Evolutionary conservation across 176 grass and related monocot species (phyloP), one percentile per base, ranked within the genome.

Genomic region (Eragrostis curvula): DNA sequence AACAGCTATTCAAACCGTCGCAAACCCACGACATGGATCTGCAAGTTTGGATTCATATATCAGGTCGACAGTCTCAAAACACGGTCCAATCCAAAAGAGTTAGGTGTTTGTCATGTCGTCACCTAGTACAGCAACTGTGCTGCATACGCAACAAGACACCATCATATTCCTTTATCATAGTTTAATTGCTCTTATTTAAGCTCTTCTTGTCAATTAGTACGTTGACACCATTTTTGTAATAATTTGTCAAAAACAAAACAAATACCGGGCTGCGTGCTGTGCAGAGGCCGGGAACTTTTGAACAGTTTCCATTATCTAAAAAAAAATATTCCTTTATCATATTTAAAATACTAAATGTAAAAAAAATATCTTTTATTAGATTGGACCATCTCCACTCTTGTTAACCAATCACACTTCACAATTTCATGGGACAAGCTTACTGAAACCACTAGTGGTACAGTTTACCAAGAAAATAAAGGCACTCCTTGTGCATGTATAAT

Each of bases 51-150:
- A 24, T 56, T 70, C 64, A 70, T 16, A 15, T 30, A 68, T 81
- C 71, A 80, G 86, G 87, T 75, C 44, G 63, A 45, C 9, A 25
- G 60, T 60, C 68, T 74, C 60, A 49, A 77, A 60, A 56, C 49
- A 51, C 21, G 12, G 15, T 52, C 58, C 25, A 58, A 67, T 59
- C 72, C 80, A 78, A 60, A 83, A 57, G 25, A 61, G 81, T 67
- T 79, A 79, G 86, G 50, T 23, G 21, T 21, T 18, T 78, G 80
- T 84, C 80, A 66, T 66, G 14, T 67, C 21, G 39, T 43, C 32
- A 55, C 47, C 41, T 40, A 81, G 62, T 44, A 42, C 24, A 9
- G 21, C 30, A 20, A 30, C 0, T n/a, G 52, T 74, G 36, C 29
- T 50, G 29, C 18, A 12, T 52, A 47, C 70, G 51, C 25, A 51